Conservation (phyloP, 2,329 filamentous ascomycete species). For the Penicillium freii region DNA sequence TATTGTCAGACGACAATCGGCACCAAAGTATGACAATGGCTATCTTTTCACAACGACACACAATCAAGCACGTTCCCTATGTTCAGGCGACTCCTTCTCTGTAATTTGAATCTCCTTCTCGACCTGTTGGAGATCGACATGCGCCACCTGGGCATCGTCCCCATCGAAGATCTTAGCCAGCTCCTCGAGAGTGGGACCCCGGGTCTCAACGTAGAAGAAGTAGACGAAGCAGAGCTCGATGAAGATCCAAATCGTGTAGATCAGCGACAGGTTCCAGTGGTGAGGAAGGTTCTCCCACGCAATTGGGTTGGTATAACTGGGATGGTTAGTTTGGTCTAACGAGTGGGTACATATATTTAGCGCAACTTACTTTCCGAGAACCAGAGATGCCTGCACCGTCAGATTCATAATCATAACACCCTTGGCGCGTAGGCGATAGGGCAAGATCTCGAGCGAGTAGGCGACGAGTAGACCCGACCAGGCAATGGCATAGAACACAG, state of each 20-base stretch:
- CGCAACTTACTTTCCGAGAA: constrained; percentile 57
- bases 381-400: constrained; percentile 57
- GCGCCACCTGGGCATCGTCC: constrained; percentile 50
- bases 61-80: constrained; percentile 2
- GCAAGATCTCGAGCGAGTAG: constrained; percentile 33
- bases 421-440: constrained; percentile 40
- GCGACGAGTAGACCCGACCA: constrained; percentile 29
- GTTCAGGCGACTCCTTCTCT: not conserved
- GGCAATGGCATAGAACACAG: constrained; percentile 32
- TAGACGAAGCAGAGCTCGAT: constrained; percentile 34
- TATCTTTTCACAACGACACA: not conserved
- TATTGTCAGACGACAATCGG: not conserved
- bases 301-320: constrained; percentile 27
- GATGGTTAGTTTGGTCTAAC: not conserved
- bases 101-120: constrained; percentile 18
- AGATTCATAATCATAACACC: constrained; percentile 43
- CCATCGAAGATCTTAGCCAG: constrained; percentile 70
- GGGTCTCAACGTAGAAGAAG: constrained; percentile 58
- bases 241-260: constrained; percentile 34
- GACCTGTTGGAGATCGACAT: constrained; percentile 54
- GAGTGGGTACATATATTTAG: too few relatives aligned
- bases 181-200: constrained; percentile 68
- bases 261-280: constrained; percentile 27
- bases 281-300: constrained; percentile 23
- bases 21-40: not conserved